Base-by-base conservation (phyloP, 352 stramenopile genomes). In the Globisporangium yorkense region DNA sequence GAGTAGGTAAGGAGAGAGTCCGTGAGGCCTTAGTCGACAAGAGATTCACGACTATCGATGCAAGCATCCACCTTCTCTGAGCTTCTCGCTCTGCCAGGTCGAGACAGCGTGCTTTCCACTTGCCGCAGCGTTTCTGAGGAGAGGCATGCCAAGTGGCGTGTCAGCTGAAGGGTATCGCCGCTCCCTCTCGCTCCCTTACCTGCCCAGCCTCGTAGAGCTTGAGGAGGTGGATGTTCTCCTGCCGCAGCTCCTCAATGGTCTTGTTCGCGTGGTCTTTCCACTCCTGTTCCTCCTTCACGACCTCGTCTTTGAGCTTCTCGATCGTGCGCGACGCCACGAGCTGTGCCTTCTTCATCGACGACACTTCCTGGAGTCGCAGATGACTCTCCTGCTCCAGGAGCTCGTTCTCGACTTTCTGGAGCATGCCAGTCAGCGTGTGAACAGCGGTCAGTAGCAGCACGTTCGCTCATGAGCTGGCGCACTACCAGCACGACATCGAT, bases 371-470 rank as follows among this genome's bases (percentile, higher is more conserved):
- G 15, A 89, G 58, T 1, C 71, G 75, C 49, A 89, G 55, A 20
- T 86, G 68, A 37, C 76, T 88, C 59, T 88, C 77, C 33, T 88
- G 79, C 45, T 88, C 77, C 15, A 91, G 58, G 20, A 91, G 80
- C 39, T 89, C 81, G 39, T 91, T 89, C 45, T 87, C 77, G 13
- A 87, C 71, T 87, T 88, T 88, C 81, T 91, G 51, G 29, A 61
- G 0, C 33, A 40, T 15, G n/a, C 13, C 4, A 51, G 20, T 33
- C 20, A 54, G 16, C 13, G 18, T 20, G 21, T 10, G 41, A 16
- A 12, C 20, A 57, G 29, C n/a, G n/a, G 5, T 27, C 18, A 21
- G 27, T 37, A 37, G 8, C 33, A 37, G 33, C 33, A 37, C 33
- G 33, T 9, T 37, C 33, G 33, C 8, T 40, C 5, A 1, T 13